Evolutionary conservation across 2,329 filamentous ascomycete species (phyloP), one percentile per base, ranked within the genome.

Genomic region (Sclerotinia trifoliorum): DNA sequence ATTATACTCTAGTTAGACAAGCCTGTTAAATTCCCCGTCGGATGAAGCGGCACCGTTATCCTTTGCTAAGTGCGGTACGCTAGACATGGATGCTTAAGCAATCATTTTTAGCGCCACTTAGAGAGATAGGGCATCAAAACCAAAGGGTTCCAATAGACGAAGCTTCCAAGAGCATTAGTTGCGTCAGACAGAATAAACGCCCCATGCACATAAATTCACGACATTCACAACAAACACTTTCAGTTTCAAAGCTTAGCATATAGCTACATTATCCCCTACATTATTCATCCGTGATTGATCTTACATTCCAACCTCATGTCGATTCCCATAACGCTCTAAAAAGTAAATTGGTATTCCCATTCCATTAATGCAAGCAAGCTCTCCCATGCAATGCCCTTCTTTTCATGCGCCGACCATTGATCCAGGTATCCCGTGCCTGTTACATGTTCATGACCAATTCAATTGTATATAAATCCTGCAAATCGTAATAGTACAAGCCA

Each of bases 261-360:
- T n/a, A 21, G 29, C 15, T n/a, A 51, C 7, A 24, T 42, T 7
- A 19, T 51, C 5, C 7, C 1, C 32, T 51, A 35, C 21, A 39
- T 49, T 19, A 24, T 26, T 51, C 15, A 11, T 39, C 29, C 19
- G 11, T 24, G 19, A 26, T 0, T 13, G 3, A 26, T 63, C n/a
- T 26, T 51, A 63, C 15, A 58, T 5, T 44, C 24, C 56, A 19
- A 44, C 15, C 19, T 1, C 4, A 21, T 51, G 21, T 39, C 46
- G 17, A 63, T 35, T 10, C 48, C 32, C n/a, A 63, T 21, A 63
- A 63, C 46, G 21, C 60, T 48, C 58, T 17, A 24, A 62, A 57
- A 62, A 19, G 10, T 26, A 39, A 51, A 39, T 63, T 63, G 60
- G 46, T 63, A 63, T 63, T 24, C 44, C 58, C 44, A 42, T 26